Evolutionary conservation across 768 basidiomycete species (phyloP).

Genomic region (Trametes elegans): DNA sequence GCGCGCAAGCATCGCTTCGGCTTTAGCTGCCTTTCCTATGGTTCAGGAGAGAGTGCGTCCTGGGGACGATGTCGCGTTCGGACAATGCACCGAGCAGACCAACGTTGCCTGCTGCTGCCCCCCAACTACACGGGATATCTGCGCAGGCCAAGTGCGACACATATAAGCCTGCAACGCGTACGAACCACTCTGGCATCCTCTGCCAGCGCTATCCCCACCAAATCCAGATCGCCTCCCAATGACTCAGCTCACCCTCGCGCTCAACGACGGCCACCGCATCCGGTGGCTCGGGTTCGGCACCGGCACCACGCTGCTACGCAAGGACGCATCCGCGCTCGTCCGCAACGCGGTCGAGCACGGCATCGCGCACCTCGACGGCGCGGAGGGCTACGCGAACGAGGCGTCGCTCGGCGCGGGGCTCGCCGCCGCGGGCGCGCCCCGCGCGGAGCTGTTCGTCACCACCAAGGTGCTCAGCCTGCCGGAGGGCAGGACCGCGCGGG

Average conservation of each 20-base stretch:
- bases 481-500: slow-evolving; percentile 30
- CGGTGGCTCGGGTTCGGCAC: slow-evolving; percentile 36
- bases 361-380: slow-evolving; percentile 35
- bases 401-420: slow-evolving; percentile 31
- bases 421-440: slow-evolving; percentile 27
- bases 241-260: slow-evolving; percentile 20
- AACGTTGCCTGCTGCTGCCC: not conserved
- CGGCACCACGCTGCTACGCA: slow-evolving; percentile 26
- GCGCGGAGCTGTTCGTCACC: slow-evolving; percentile 39
- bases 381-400: slow-evolving; percentile 35
- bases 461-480: slow-evolving; percentile 33
- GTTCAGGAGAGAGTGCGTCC: not conserved
- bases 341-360: slow-evolving; percentile 30
- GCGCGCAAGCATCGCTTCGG: not conserved
- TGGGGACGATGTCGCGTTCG: not conserved
- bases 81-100: not conserved
- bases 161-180: not conserved
- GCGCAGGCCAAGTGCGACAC: not conserved
- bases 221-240: not conserved
- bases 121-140: too few species aligned
- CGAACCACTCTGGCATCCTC: not conserved
- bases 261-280: slow-evolving; percentile 33
- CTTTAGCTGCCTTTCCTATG: not conserved
- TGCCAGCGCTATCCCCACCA: not conserved
- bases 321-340: slow-evolving; percentile 25